Evolutionary conservation across 352 stramenopile species (phyloP).

Genomic region (Halophytophthora batemanensis): DNA sequence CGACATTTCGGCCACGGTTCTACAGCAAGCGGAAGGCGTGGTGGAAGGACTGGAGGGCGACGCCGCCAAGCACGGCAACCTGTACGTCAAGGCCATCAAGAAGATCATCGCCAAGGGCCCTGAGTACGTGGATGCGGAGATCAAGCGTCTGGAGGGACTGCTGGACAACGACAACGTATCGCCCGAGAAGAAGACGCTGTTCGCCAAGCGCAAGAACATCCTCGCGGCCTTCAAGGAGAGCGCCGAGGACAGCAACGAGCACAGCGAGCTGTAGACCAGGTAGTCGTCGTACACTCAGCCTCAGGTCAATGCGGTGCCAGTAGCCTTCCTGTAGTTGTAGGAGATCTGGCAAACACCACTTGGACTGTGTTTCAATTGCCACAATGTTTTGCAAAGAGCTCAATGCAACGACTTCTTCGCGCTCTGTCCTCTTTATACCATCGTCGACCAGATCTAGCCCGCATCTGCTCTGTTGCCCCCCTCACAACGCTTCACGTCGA

Average conservation of each 20-base stretch:
- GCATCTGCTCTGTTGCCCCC: no score
- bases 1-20: conserved; percentile 60
- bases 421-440: background rate
- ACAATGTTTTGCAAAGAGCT: background rate
- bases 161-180: conserved; percentile 80
- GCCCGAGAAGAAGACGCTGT: conserved; percentile 87
- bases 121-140: conserved; percentile 81
- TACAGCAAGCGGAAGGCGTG: conserved; percentile 70
- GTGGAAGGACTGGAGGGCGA: conserved; percentile 69
- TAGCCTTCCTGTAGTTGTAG: no score
- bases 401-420: background rate
- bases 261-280: conserved; percentile 41
- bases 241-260: conserved; percentile 37
- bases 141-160: conserved; percentile 76
- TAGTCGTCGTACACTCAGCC: no score
- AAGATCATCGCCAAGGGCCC: conserved; percentile 88
- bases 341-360: no score
- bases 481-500: no score
- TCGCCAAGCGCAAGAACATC: conserved; percentile 90
- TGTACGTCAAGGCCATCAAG: conserved; percentile 90
- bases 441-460: no score
- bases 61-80: conserved; percentile 69
- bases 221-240: conserved; percentile 56
- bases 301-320: no score
- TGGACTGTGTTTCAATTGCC: background rate